Base-by-base conservation (phyloP, 2,329 filamentous ascomycete species). In the Diaporthe capsici region DNA sequence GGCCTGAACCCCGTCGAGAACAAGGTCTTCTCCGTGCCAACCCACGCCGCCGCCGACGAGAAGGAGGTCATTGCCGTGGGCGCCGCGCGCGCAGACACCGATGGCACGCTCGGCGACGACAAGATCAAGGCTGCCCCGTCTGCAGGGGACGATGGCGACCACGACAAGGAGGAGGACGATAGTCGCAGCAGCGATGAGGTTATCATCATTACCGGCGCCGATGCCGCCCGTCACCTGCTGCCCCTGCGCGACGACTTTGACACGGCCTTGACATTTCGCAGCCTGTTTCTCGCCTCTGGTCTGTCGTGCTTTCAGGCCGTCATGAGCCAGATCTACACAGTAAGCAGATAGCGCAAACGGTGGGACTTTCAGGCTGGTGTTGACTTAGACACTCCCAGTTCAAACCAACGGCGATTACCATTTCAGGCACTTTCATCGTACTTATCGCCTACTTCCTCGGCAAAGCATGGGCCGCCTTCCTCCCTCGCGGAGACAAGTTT, bases 381-480 rank as follows among this genome's bases (percentile, higher is more conserved):
- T 78, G 58, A 79, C 22, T 13, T 13, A 5, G 34, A 20, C 15
- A 37, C 28, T 51, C 17, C 51, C 57, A 90, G 87, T 90, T 88
- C 80, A 90, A 90, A 84, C 88, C 88, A 0, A 90, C 88, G 0
- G 3, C 51, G 0, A 80, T 88, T 49, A 84, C 83, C 4, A 87
- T 90, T 25, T 84, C 85, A 22, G 88, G 88, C 51, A 90, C 88
- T 0, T 91, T 90, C 73, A 89, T 90, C 71, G 88, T 90, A 7
- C 85, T 91, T 55, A 89, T 91, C 61, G 87, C 88, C 17, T 90
- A 90, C 81, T 90, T 91, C 67, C 68, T 87, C 2, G 90, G 90
- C 12, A 88, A 87, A 12, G 85, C 82, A 4, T 89, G 85, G 87
- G 83, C 88, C 0, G 77, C 79, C 0, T 76, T 87, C 8, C 83